Evolutionary conservation across 2,329 filamentous ascomycete genomes (phyloP).

Genomic region (Blastomyces percursus): DNA sequence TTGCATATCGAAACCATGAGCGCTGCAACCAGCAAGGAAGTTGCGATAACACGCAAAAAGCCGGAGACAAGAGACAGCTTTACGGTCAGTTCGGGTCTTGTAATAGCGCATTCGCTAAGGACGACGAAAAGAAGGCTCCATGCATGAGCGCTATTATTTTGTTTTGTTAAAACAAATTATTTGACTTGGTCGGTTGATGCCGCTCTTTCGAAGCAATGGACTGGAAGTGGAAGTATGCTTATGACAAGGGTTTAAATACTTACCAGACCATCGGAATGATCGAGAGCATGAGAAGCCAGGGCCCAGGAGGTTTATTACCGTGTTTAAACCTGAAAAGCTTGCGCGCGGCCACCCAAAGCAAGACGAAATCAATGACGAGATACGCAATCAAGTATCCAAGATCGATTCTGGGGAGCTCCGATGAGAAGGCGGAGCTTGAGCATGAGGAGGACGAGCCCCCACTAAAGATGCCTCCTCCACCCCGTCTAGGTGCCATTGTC

Average conservation of each 20-base stretch:
- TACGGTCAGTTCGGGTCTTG: background rate
- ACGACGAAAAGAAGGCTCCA: background rate
- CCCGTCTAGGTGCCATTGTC: slow-evolving; percentile 1
- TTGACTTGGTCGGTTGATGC: background rate
- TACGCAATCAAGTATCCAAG: background rate
- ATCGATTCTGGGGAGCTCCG: background rate
- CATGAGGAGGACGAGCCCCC: background rate
- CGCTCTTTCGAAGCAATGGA: too few species aligned
- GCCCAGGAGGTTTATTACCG: background rate
- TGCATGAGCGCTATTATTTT: background rate
- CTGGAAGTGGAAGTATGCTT: background rate
- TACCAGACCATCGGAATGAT: background rate
- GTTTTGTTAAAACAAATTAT: too few species aligned
- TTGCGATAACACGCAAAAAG: background rate
- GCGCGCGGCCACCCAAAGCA: background rate
- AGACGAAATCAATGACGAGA: background rate
- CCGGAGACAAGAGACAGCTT: background rate
- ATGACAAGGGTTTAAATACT: background rate
- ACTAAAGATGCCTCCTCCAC: background rate
- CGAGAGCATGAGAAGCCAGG: background rate
- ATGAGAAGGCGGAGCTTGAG: background rate
- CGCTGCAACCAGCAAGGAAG: background rate
- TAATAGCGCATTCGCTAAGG: background rate
- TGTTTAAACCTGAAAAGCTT: background rate
- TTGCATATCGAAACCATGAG: background rate